These are phyloP conservation scores for Fragaria ananassa DNA, from an alignment of 306 rosid genomes.

Conservation along the genomic window DNA sequence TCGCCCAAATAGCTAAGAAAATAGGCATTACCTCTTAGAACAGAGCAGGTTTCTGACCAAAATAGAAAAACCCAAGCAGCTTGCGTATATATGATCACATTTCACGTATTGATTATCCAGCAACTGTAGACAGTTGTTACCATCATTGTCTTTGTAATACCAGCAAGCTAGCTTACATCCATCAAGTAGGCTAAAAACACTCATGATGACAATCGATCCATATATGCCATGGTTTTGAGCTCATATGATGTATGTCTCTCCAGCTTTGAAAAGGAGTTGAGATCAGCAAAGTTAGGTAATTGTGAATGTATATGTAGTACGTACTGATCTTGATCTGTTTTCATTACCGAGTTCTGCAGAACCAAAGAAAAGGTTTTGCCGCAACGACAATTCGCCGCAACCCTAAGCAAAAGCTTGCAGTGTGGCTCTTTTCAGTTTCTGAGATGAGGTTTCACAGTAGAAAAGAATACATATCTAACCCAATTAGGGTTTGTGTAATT, in stretches of 20 bases:
- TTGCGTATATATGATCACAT: not conserved
- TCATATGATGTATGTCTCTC: not conserved
- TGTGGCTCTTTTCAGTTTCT: not conserved
- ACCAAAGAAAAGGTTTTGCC: not conserved
- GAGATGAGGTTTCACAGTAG: not conserved
- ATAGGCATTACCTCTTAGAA: too few species aligned
- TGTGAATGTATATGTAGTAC: too few species aligned
- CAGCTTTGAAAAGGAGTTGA: not conserved
- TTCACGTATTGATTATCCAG: not conserved
- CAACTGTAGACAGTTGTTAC: not conserved
- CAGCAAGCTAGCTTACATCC: not conserved
- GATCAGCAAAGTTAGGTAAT: not conserved
- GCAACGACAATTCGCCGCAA: not conserved
- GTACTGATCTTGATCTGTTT: not conserved
- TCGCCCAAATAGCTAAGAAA: too few species aligned
- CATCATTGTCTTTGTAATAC: not conserved
- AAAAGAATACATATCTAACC: not conserved
- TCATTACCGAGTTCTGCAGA: not conserved
- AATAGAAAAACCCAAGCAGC: not conserved
- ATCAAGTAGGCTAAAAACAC: not conserved
- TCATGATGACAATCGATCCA: not conserved
- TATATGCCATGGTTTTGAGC: not conserved
- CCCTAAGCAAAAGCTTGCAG: not conserved
- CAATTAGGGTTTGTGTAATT: not conserved
- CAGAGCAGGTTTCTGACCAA: not conserved